Conservation (phyloP, 2,329 filamentous ascomycete genomes). For the Penicillium brevicompactum region DNA sequence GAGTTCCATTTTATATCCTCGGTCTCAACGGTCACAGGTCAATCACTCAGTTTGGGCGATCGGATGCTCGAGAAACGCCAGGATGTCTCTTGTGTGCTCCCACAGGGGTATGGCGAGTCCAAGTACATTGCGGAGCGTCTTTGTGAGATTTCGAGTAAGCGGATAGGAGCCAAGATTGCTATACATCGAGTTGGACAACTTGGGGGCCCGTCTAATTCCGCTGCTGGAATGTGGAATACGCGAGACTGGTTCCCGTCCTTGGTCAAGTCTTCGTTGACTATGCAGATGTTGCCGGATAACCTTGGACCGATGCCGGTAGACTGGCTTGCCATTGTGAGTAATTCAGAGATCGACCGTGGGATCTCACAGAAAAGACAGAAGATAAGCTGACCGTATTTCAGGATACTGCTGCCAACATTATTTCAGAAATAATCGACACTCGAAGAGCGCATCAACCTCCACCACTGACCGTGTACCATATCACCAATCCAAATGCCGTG, state of each 20-base stretch:
- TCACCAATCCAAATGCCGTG: not conserved
- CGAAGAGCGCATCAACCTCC: not conserved
- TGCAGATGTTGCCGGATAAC: conserved; percentile 5
- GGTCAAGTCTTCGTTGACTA: conserved; percentile 5
- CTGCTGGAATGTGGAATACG: conserved; percentile 6
- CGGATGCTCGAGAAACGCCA: not conserved
- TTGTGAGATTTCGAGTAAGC: conserved; percentile 22
- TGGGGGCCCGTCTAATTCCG: conserved; percentile 16
- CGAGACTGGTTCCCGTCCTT: conserved; percentile 18
- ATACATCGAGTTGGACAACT: conserved; percentile 33
- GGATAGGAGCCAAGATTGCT: conserved; percentile 12
- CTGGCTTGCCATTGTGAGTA: not conserved
- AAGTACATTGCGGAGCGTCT: conserved; percentile 32
- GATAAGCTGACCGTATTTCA: not conserved
- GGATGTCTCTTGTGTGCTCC: not conserved
- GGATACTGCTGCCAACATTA: not conserved
- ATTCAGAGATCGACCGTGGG: not conserved
- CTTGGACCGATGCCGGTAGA: not conserved
- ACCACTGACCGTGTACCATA: not conserved
- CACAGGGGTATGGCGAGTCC: conserved; percentile 28
- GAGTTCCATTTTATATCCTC: conserved; percentile 13
- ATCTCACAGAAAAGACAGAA: not conserved
- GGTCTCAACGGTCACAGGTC: not conserved
- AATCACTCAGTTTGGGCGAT: not conserved
- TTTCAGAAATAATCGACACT: not conserved